A percentile compares a stretch with the other conserved stretches of the same genome.
phyloP scores from a whole-genome alignment of 2,329 filamentous ascomycete genomes.

The Talaromyces sp. region DNA sequence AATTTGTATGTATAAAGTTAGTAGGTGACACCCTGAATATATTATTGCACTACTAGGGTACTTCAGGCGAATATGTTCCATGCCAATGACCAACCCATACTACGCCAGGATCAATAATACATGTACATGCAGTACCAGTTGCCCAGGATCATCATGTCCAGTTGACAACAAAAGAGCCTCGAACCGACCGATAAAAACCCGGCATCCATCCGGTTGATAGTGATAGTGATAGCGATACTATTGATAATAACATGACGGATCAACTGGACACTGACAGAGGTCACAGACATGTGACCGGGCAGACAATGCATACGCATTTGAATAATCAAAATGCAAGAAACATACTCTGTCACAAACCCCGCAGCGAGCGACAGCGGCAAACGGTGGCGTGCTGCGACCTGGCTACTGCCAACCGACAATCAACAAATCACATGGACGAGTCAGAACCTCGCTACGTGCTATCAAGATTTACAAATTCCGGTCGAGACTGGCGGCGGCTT shows the following conservation, averaged over 20 bases:
- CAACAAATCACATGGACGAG: neutral
- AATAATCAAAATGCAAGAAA: constrained; percentile 1
- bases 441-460: neutral
- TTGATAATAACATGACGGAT: neutral
- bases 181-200: neutral
- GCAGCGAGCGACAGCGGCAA: neutral
- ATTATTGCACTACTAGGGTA: too few species aligned
- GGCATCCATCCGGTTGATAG: too few species aligned
- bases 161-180: too few species aligned
- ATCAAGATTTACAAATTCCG: neutral
- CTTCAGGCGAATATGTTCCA: too few species aligned
- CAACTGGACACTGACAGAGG: neutral
- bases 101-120: too few species aligned
- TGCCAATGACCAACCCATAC: too few species aligned
- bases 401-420: neutral
- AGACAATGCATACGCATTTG: neutral
- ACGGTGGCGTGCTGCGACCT: neutral
- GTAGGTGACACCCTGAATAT: too few species aligned
- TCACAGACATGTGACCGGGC: neutral
- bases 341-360: neutral
- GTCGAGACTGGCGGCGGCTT: neutral
- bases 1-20: too few species aligned
- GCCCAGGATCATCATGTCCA: too few species aligned
- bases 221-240: too few species aligned
- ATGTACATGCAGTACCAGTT: too few species aligned